Percentiles rank a stretch among this genome's conserved stretches.
phyloP scores from a whole-genome alignment of 2,329 filamentous ascomycete species.

The Sporothrix mexicana region DNA sequence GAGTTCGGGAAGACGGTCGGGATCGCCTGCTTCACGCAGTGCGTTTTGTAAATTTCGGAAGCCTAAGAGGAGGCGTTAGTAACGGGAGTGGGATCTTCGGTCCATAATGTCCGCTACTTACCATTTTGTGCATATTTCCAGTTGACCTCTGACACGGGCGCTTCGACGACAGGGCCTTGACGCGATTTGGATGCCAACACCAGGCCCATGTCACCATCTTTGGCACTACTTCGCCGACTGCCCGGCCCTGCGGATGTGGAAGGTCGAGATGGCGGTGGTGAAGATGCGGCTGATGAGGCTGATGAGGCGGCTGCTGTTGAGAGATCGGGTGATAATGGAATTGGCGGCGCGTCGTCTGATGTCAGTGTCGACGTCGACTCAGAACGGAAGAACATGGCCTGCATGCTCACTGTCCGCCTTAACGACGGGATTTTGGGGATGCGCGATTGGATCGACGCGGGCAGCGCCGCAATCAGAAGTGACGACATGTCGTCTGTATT shows the following conservation, averaged over 20 bases:
- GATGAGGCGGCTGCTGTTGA: background rate
- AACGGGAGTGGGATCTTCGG: background rate
- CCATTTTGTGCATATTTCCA: constrained; percentile 39
- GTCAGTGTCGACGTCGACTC: constrained; percentile 27
- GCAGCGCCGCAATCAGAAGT: constrained; percentile 38
- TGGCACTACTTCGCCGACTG: constrained; percentile 14
- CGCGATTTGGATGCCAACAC: constrained; percentile 25
- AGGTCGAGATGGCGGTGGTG: constrained; percentile 31
- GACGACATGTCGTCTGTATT: constrained; percentile 34
- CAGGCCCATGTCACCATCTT: constrained; percentile 31
- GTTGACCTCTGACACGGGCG: constrained; percentile 32
- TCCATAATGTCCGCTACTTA: constrained; percentile 4
- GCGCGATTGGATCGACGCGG: constrained; percentile 39
- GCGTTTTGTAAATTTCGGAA: constrained; percentile 36
- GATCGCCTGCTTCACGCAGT: constrained; percentile 36
- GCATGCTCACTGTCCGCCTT: constrained; percentile 33
- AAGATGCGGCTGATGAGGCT: constrained; percentile 25
- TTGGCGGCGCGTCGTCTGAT: background rate
- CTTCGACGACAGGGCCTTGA: background rate
- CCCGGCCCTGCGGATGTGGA: constrained; percentile 29
- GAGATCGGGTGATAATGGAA: constrained; percentile 4
- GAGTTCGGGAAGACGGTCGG: constrained; percentile 46
- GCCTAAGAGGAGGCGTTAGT: constrained; percentile 28
- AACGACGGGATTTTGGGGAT: constrained; percentile 37
- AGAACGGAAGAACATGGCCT: constrained; percentile 31